Percentiles rank a stretch among this genome's conserved stretches.
phyloP scores from a whole-genome alignment of 2,329 filamentous ascomycete genomes.

The Paecilomyces sp. region DNA sequence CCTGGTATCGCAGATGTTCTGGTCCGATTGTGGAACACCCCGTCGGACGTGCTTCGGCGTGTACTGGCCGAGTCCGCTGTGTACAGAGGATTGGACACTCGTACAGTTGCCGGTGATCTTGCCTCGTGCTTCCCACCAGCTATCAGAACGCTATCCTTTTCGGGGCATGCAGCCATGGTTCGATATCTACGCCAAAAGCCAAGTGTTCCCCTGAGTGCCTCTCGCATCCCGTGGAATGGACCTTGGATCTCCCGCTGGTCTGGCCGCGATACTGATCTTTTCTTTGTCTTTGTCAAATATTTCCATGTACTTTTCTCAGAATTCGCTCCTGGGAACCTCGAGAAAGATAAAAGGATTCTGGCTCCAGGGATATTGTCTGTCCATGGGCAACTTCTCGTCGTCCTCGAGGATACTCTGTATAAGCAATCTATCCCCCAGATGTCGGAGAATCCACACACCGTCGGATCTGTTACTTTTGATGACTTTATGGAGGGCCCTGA shows the following conservation, averaged over 20 bases:
- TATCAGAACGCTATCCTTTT: slow-evolving; percentile 55
- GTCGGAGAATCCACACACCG: slow-evolving; percentile 35
- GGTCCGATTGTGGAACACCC: slow-evolving; percentile 71
- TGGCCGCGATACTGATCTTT: slow-evolving; percentile 78
- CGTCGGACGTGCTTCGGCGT: slow-evolving; percentile 61
- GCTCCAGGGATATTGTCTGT: slow-evolving; percentile 73
- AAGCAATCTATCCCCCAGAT: slow-evolving; percentile 52
- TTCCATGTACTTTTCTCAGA: slow-evolving; percentile 74
- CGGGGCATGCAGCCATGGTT: slow-evolving; percentile 53
- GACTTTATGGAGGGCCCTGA: slow-evolving; percentile 60
- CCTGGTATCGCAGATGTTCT: slow-evolving; percentile 79
- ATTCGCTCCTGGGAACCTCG: slow-evolving; percentile 53
- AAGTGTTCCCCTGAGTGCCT: slow-evolving; percentile 59
- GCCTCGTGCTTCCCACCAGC: slow-evolving; percentile 62
- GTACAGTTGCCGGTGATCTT: slow-evolving; percentile 55
- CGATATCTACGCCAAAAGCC: slow-evolving; percentile 58
- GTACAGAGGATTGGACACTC: slow-evolving; percentile 44
- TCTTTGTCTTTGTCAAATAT: slow-evolving; percentile 87
- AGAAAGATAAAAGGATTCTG: slow-evolving; percentile 51
- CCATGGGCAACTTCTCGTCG: slow-evolving; percentile 71
- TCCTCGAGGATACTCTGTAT: slow-evolving; percentile 78
- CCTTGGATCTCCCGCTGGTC: slow-evolving; percentile 81
- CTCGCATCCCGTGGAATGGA: slow-evolving; percentile 75
- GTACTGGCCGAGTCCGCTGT: slow-evolving; percentile 64
- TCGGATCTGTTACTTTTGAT: slow-evolving; percentile 57